Evolutionary conservation across 1,139 yeast genomes (phyloP), one percentile per base, ranked within the genome.

Genomic region (Sugiyamaella castrensis): DNA sequence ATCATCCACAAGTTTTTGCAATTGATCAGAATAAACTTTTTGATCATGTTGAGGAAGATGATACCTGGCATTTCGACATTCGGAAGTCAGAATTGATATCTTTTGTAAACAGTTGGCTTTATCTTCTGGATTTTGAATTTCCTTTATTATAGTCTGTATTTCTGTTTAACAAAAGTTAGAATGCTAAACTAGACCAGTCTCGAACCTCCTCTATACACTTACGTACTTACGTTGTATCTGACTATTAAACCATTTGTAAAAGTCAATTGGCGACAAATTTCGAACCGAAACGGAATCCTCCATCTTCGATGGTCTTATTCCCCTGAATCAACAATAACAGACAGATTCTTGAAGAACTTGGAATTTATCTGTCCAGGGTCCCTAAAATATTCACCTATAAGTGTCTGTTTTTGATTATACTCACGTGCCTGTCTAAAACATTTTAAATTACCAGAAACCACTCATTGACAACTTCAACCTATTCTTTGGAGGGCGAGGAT

Each of bases 1-100:
- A 36, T 46, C 24, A 11, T 48, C 52, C 13, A 50, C 31, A 33
- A 56, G 46, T 16, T 36, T 33, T 15, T 50, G 54, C 24, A 60
- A 46, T 37, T 52, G 55, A 8, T 50, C 48, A 3, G 52, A 49
- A 37, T 58, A 59, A 10, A 46, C 42, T 40, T 59, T 53, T n/a
- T 56, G 58, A 42, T 61, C 65, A 44, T 59, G 50, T 31, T 53
- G 50, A 2, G 63, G 56, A 10, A 58, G 51, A 2, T 42, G 33
- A 32, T 50, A 47, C 28, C 55, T 48, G n/a, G 37, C 42, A 24
- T 46, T 43, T 34, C 59, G 54, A 40, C 61, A 58, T 34, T 46
- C 37, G 8, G 37, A 40, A 4, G 56, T 36, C 29, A 58, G 48
- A 4, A 44, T 49, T 2, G 51, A 39, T 28, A 58, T 49, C 16